phyloP scores from a whole-genome alignment of 2,329 filamentous ascomycete genomes.

The Xylariales sp. region DNA sequence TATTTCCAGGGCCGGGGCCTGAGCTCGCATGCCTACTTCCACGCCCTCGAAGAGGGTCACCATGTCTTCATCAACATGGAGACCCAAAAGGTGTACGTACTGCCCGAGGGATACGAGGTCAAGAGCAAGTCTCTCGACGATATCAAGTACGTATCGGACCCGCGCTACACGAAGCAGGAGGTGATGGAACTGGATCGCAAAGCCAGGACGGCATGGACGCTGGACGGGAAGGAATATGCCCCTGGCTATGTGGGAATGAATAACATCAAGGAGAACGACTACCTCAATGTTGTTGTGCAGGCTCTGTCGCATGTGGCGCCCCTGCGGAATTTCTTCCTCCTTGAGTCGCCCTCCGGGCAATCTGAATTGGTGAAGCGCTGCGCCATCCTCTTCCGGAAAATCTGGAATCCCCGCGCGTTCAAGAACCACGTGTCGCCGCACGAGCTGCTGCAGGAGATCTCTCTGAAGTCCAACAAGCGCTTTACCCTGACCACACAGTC shows the following conservation, averaged over 20 bases:
- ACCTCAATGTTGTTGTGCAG: slow-evolving; percentile 93
- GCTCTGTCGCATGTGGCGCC: slow-evolving; percentile 85
- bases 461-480: slow-evolving; percentile 82
- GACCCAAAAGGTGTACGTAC: slow-evolving; percentile 82
- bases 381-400: slow-evolving; percentile 86
- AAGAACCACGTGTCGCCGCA: slow-evolving; percentile 96
- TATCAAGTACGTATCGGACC: slow-evolving; percentile 97
- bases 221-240: slow-evolving; percentile 79
- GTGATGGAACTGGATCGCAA: slow-evolving; percentile 73
- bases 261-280: slow-evolving; percentile 99
- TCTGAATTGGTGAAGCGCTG: slow-evolving; percentile 83
- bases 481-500: slow-evolving; percentile 89
- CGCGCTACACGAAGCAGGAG: slow-evolving; percentile 74
- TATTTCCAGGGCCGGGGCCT: slow-evolving; percentile 94
- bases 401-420: slow-evolving; percentile 97
- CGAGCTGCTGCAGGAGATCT: slow-evolving; percentile 92
- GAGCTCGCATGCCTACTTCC: slow-evolving; percentile 95
- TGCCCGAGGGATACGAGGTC: slow-evolving; percentile 97
- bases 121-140: slow-evolving; percentile 92
- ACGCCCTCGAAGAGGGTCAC: slow-evolving; percentile 89
- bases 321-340: slow-evolving; percentile 84
- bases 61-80: slow-evolving; percentile 99
- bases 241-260: slow-evolving; percentile 98
- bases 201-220: slow-evolving; percentile 64
- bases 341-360: slow-evolving; percentile 71